Evolutionary conservation across 306 rosid genomes (phyloP), one percentile per base, ranked within the genome.

Genomic region (Spatholobus suberectus): DNA sequence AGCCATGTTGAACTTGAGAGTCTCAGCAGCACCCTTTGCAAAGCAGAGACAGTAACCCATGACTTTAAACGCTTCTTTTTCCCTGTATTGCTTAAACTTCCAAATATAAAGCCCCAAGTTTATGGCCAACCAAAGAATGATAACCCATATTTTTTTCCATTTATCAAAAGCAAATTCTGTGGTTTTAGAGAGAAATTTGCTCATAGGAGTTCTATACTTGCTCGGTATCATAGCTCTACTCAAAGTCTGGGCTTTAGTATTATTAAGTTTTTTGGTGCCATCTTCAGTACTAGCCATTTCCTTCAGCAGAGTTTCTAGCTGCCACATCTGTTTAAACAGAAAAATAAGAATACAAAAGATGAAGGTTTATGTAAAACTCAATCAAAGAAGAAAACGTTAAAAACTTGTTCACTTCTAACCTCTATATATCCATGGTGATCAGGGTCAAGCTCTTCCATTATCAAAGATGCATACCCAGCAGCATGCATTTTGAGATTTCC

Each of bases 1-100:
- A 75, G 98, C 99, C 99, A 96, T 93, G 74, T 96, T 96, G 87
- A 96, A 87, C 85, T 96, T 96, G 43, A 92, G 93, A 51, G 97
- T 93, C 90, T 96, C 99, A 13, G 99, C 99, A 10, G 92, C 90
- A 81, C 99, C 99, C 73, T 96, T 96, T 76, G 99, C 99, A 15
- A 81, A 26, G 86, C 99, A 96, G 40, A 96, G 44, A 67, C 99
- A 96, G 27, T 75, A 38, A 13, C 99, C 99, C 99, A 96, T 93
- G 83, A 96, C 71, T 80, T 89, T 35, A 78, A 67, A 93, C 24
- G 89, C 89, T 17, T 46, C 80, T 65, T 2, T 83, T 0, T 87
- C 24, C 85, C 73, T 82, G 83, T 96, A 96, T 80, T 93, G 84
- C 2, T 2, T 1, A 77, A 81, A 96, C 79, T 96, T 96, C 98